These are phyloP conservation scores for Gossypium thurberi DNA, from an alignment of 345 rosid genomes.

Conservation along the genomic window DNA sequence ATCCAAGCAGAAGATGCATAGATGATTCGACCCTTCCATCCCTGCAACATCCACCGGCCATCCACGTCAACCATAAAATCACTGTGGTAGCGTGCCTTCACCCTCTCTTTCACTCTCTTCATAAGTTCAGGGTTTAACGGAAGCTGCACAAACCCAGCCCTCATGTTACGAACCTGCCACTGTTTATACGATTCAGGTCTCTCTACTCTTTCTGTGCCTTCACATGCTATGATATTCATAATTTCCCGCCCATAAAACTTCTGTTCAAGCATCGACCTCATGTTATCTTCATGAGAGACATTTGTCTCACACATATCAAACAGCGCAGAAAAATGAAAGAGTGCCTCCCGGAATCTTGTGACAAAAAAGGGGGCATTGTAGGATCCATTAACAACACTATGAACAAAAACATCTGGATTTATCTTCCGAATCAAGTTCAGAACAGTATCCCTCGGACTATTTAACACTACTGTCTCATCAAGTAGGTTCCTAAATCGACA, in stretches of 20 bases:
- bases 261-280: constrained; percentile 30
- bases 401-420: constrained; percentile 35
- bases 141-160: constrained; percentile 47
- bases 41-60: constrained; percentile 43
- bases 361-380: constrained; percentile 44
- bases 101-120: constrained; percentile 13
- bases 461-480: constrained; percentile 35
- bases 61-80: constrained; percentile 41
- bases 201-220: constrained; percentile 41
- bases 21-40: constrained; percentile 51
- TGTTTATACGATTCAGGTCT: constrained; percentile 55
- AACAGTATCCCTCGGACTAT: constrained; percentile 34
- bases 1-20: constrained; percentile 42
- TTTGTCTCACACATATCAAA: constrained; percentile 32
- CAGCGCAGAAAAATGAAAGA: constrained; percentile 36
- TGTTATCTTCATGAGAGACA: constrained; percentile 25
- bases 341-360: constrained; percentile 38
- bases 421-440: constrained; percentile 24
- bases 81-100: constrained; percentile 29
- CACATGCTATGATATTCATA: constrained; percentile 41
- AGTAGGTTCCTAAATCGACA: constrained; percentile 31
- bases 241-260: constrained; percentile 31
- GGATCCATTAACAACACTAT: constrained; percentile 26
- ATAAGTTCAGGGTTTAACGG: constrained; percentile 27
- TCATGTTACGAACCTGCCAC: constrained; percentile 34